These are phyloP conservation scores for Lecanoromycetidae sp. DNA, from an alignment of 2,329 filamentous ascomycete species.

Conservation along the genomic window DNA sequence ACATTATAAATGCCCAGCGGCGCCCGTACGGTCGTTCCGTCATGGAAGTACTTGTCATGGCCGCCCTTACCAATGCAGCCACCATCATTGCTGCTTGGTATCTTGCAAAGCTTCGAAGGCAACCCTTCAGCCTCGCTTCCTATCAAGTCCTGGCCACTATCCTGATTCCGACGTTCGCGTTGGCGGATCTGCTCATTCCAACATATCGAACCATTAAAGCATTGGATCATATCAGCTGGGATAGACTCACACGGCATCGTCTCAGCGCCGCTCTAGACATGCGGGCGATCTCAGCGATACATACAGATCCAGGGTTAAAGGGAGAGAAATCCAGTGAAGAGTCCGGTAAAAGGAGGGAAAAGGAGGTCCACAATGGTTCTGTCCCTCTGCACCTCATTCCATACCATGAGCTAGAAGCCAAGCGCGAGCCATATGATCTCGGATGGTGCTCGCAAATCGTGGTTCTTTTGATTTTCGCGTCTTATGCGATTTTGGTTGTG, in stretches of 20 bases:
- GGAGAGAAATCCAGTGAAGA: background rate
- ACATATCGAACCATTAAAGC: background rate
- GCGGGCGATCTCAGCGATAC: background rate
- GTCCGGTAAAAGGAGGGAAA: background rate
- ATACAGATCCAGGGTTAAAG: background rate
- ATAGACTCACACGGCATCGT: background rate
- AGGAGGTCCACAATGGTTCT: background rate
- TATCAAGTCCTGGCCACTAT: background rate
- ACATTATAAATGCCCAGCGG: too few species aligned
- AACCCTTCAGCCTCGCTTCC: background rate
- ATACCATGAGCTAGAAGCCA: background rate
- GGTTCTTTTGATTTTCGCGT: background rate
- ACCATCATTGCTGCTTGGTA: background rate
- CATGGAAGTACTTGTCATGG: background rate
- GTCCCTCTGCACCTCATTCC: background rate
- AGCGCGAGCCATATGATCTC: background rate
- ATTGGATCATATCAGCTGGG: too few species aligned
- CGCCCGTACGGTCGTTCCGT: background rate
- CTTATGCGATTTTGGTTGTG: background rate
- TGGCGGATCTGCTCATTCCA: slow-evolving; percentile 1
- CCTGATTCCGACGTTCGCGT: background rate
- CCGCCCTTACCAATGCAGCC: background rate
- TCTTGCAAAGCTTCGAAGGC: slow-evolving; percentile 2
- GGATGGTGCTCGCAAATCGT: background rate
- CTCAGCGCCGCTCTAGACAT: background rate